These are phyloP conservation scores for Trametes polyzona DNA, from an alignment of 1,284 basidiomycete genomes.

Conservation along the genomic window DNA sequence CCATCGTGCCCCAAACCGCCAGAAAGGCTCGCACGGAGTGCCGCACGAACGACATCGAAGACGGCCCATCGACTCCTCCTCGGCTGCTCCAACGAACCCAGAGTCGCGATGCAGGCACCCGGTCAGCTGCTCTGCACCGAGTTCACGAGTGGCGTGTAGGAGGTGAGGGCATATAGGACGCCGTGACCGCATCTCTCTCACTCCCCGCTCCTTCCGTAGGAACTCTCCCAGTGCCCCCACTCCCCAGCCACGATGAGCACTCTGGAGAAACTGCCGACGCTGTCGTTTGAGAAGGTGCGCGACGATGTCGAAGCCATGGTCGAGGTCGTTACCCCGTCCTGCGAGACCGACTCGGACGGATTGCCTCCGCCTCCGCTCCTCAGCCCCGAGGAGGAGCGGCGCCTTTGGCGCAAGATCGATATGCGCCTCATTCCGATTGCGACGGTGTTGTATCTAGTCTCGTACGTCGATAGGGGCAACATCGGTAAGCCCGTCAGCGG, in stretches of 20 bases:
- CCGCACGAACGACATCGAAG: not conserved
- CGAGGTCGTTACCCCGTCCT: not conserved
- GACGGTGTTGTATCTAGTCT: constrained; percentile 64
- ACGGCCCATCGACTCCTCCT: not conserved
- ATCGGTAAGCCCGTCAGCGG: constrained; percentile 12
- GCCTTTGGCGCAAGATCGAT: constrained; percentile 69
- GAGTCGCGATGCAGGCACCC: not conserved
- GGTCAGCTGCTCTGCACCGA: not conserved
- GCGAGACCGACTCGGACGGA: constrained; percentile 17
- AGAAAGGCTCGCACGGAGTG: not conserved
- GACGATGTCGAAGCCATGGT: not conserved
- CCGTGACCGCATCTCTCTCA: too few relatives aligned
- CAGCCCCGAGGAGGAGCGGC: constrained; percentile 55
- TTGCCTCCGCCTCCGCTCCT: constrained; percentile 52
- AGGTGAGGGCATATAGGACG: not conserved
- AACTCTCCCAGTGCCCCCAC: not conserved
- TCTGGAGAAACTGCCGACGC: not conserved
- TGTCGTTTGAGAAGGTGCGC: not conserved
- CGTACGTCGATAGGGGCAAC: constrained; percentile 65
- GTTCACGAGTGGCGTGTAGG: too few relatives aligned
- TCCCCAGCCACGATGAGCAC: not conserved
- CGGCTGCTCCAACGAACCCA: not conserved
- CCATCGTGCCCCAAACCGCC: too few relatives aligned
- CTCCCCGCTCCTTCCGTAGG: too few relatives aligned
- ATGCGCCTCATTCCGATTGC: constrained; percentile 66